A percentile compares a stretch with the other conserved stretches of the same genome.
Conservation (phyloP, 495 filamentous ascomycete genomes). For the Bryoglossum gracile region DNA sequence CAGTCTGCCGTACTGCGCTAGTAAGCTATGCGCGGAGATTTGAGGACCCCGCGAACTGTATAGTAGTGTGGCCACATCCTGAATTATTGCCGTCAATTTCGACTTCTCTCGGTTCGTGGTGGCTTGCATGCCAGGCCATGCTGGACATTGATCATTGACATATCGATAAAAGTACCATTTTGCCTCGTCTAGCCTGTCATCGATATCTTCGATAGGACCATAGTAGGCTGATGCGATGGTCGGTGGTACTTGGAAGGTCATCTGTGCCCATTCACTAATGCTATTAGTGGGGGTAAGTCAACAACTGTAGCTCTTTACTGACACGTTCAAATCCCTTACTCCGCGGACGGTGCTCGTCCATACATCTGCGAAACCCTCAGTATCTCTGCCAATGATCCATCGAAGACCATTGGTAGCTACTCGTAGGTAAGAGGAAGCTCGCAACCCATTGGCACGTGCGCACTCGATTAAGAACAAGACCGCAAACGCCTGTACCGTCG, state of each 20-base stretch:
- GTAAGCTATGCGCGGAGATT: constrained; percentile 24
- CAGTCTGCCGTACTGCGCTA: constrained; percentile 26
- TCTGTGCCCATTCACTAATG: constrained; percentile 25
- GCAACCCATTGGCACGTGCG: constrained; percentile 25
- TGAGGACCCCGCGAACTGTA: constrained; percentile 26
- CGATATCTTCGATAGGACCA: constrained; percentile 8
- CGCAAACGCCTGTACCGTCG: constrained; percentile 29
- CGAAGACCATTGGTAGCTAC: constrained; percentile 21
- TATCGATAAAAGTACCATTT: constrained; percentile 23
- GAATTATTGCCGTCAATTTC: constrained; percentile 28
- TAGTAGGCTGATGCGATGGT: not conserved
- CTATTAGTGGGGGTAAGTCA: constrained; percentile 4
- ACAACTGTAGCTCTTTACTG: constrained; percentile 1
- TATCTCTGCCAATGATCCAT: constrained; percentile 1
- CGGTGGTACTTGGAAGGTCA: constrained; percentile 21
- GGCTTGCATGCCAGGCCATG: constrained; percentile 17
- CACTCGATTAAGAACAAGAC: constrained; percentile 31
- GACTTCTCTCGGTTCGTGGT: constrained; percentile 26
- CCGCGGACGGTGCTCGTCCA: constrained; percentile 21
- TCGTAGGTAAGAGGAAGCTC: constrained; percentile 30
- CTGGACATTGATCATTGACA: constrained; percentile 15
- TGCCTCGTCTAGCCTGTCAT: constrained; percentile 12
- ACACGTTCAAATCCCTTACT: constrained; percentile 23
- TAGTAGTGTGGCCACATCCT: constrained; percentile 27
- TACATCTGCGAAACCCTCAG: constrained; percentile 14